Conservation (phyloP, 1,139 yeast species). For the Debaryomyces singareniensis region DNA sequence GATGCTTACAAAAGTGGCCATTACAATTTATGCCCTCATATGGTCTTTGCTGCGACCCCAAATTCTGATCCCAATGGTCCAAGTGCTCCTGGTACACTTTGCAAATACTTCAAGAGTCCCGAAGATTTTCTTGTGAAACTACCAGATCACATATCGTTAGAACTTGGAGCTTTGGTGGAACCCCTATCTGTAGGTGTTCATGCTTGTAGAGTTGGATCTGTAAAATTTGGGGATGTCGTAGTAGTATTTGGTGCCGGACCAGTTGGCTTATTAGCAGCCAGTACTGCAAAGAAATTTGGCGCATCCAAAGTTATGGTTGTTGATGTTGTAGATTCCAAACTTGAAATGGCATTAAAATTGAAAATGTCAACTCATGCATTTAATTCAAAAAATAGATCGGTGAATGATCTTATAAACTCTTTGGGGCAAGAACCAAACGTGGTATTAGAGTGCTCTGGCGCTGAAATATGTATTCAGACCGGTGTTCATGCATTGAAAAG, state of each 20-base stretch:
- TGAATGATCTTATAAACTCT: slow-evolving; percentile 23
- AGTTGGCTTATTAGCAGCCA: slow-evolving; percentile 76
- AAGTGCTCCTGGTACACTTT: slow-evolving; percentile 62
- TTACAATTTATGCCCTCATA: slow-evolving; percentile 75
- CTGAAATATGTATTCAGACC: slow-evolving; percentile 58
- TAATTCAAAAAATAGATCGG: slow-evolving; percentile 45
- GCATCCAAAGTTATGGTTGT: slow-evolving; percentile 64
- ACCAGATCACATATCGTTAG: slow-evolving; percentile 70
- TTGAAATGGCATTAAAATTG: slow-evolving; percentile 51
- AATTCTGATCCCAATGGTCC: slow-evolving; percentile 29
- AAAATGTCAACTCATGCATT: slow-evolving; percentile 56
- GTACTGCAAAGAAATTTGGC: slow-evolving; percentile 76
- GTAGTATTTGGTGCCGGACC: slow-evolving; percentile 93
- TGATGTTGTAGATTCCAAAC: slow-evolving; percentile 55
- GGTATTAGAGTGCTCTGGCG: slow-evolving; percentile 71
- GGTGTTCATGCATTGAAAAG: slow-evolving; percentile 53
- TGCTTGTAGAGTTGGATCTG: slow-evolving; percentile 63
- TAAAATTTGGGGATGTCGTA: slow-evolving; percentile 66
- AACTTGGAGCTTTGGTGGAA: slow-evolving; percentile 85
- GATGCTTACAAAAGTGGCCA: slow-evolving; percentile 69
- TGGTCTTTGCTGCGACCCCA: slow-evolving; percentile 88
- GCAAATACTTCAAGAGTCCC: slow-evolving; percentile 68
- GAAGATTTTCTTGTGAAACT: slow-evolving; percentile 78
- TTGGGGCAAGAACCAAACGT: slow-evolving; percentile 50
- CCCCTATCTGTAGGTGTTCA: slow-evolving; percentile 86